Conservation (phyloP, 331 rosid species). For the Dryas integrifolia region DNA sequence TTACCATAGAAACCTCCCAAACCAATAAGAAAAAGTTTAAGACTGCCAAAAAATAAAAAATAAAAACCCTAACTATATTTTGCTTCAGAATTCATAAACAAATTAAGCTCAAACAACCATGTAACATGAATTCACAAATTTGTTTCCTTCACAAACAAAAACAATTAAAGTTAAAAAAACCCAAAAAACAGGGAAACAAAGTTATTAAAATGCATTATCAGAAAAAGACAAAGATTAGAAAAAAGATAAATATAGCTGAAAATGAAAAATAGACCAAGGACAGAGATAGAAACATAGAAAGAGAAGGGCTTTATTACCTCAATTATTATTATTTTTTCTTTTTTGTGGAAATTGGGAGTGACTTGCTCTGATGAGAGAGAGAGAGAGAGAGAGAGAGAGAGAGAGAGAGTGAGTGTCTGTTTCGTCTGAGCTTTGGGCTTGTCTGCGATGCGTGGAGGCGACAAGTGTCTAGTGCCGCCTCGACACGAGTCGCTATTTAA, state of each 20-base stretch:
- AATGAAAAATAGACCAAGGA: neutral
- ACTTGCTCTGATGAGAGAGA: neutral
- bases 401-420: slow-evolving; percentile 16
- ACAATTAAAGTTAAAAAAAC: neutral
- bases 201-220: neutral
- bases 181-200: neutral
- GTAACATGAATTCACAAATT: slow-evolving; percentile 1
- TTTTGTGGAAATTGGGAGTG: slow-evolving; percentile 9
- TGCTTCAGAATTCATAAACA: neutral
- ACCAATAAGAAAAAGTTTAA: neutral
- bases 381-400: neutral
- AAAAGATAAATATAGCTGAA: neutral
- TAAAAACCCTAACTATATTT: neutral
- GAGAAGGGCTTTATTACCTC: slow-evolving; percentile 27
- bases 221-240: neutral
- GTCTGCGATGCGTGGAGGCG: slow-evolving; percentile 41
- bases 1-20: neutral
- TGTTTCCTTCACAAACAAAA: neutral
- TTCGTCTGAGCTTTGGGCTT: slow-evolving; percentile 11
- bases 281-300: neutral
- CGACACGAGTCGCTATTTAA: slow-evolving; percentile 51
- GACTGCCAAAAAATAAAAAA: neutral
- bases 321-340: neutral
- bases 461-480: slow-evolving; percentile 74
- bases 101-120: neutral